Evolutionary conservation across 2,329 filamentous ascomycete species (phyloP), one percentile per base, ranked within the genome.

Genomic region (Aureobasidium pullulans): DNA sequence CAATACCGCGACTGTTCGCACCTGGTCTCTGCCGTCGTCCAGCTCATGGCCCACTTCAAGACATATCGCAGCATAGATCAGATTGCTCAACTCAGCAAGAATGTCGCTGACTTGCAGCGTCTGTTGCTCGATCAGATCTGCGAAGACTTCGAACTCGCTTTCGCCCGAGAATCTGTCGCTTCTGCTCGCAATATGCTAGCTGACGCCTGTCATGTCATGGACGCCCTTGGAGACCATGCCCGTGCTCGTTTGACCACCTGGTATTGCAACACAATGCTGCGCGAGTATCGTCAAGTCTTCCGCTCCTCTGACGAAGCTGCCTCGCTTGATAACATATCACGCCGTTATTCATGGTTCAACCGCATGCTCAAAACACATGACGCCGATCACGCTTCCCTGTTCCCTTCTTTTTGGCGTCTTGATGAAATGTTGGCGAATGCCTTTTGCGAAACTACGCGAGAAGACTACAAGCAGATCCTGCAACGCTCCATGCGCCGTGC

Each of bases 31-130:
- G 94, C 94, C 9, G 94, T 99, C 34, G 83, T 99, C 61, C 94
- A 99, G 81, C 85, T 99, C 47, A 96, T 97, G 89, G 89, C 89
- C 65, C 92, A 99, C 75, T 99, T 99, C 81, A 96, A 96, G 76
- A 95, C 90, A 73, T 99, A 97, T 73, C 82, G 94, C 61, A 96
- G 91, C 67, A 97, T 99, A 66, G 93, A 97, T 71, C 94, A 99
- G 79, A 97, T 99, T 70, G 94, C 94, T 31, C 89, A 89, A 0
- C 79, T 99, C 63, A 96, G 90, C 70, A 85, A 90, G 54, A 96
- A 95, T 67, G 94, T 99, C 37, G 88, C 91, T 6, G 94, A 97
- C 67, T 80, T 99, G 64, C 94, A 99, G 76, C 81, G 92, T 62
- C 92, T 96, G 72, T 76, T 99, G 61, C 77, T 96, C 60, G 94